phyloP scores from a whole-genome alignment of 345 rosid species.

The Cardamine chenopodiifolia region DNA sequence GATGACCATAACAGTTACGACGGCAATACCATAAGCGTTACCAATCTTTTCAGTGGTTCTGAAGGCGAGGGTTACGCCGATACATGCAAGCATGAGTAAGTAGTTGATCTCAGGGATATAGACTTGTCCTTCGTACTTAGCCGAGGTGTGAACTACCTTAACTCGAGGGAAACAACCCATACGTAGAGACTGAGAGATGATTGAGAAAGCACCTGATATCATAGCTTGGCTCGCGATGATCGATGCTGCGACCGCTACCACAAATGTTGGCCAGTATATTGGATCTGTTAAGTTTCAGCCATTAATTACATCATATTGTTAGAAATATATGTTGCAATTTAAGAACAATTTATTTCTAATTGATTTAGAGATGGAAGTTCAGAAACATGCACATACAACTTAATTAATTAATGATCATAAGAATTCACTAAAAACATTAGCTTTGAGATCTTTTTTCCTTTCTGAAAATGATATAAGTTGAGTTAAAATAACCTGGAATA shows the following conservation, averaged over 20 bases:
- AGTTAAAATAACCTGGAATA: slow-evolving; percentile 48
- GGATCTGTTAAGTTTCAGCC: slow-evolving; percentile 46
- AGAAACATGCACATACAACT: neutral
- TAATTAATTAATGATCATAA: neutral
- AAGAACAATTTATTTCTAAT: no score
- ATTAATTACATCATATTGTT: neutral
- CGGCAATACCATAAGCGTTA: slow-evolving; percentile 80
- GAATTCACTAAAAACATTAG: neutral
- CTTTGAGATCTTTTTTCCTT: neutral
- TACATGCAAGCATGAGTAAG: slow-evolving; percentile 70
- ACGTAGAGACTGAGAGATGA: slow-evolving; percentile 61
- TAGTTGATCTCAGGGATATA: slow-evolving; percentile 86
- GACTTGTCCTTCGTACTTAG: slow-evolving; percentile 78
- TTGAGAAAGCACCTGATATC: slow-evolving; percentile 74
- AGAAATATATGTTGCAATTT: no score
- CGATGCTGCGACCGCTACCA: slow-evolving; percentile 70
- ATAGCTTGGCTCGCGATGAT: slow-evolving; percentile 90
- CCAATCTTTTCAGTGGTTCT: slow-evolving; percentile 65
- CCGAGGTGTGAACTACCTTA: slow-evolving; percentile 75
- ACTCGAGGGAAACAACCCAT: slow-evolving; percentile 84
- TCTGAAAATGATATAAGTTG: neutral
- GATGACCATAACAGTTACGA: slow-evolving; percentile 64
- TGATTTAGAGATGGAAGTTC: no score
- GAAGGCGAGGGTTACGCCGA: slow-evolving; percentile 55
- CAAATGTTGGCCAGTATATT: slow-evolving; percentile 81